Base-by-base conservation (phyloP, 805 yeast genomes). In the Spathaspora hagerdaliae region DNA sequence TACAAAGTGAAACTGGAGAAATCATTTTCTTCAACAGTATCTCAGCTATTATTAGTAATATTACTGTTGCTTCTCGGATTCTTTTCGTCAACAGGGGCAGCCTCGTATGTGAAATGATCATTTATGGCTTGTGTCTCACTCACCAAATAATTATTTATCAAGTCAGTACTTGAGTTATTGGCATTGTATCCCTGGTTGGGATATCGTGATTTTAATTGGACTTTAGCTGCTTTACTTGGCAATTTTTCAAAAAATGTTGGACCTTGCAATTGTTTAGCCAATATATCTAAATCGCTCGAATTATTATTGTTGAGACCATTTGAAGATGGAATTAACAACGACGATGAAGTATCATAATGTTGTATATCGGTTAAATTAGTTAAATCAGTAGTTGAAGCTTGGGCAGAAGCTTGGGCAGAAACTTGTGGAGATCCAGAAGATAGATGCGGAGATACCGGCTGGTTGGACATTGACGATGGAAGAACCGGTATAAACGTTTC, bases 401-500 rank as follows among this genome's bases (percentile, higher is more conserved):
- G 47, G n/a, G 14, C 40, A 6, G 31, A 12, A 15, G 31, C 12
- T 3, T 9, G 9, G 3, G 3, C 32, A 36, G 39, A 34, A 7
- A 34, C 39, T 29, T 26, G 44, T 7, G 39, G 27, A 24, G 27
- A 24, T 10, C 36, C 39, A 19, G 24, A 5, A 19, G 24, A 19
- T 27, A 4, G 35, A 9, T 27, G 41, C 7, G n/a, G 36, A 2
- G n/a, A 15, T 15, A n/a, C 13, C 19, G n/a, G n/a, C 43, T 41
- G 35, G 45, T 32, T 19, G 5, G 24, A 19, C 24, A 19, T 19
- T 9, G 32, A 12, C 36, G 37, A 36, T 42, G 65, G 67, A 41
- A 70, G 46, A 7, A 70, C 59, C 3, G 77, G 77, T 44, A 72
- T 70, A 47, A 71, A 59, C 7, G 69, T 46, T 41, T 72, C 74